A percentile compares a stretch with the other conserved stretches of the same genome.
phyloP scores from a whole-genome alignment of 2,329 filamentous ascomycete genomes.

The Fusarium nisikadoi region DNA sequence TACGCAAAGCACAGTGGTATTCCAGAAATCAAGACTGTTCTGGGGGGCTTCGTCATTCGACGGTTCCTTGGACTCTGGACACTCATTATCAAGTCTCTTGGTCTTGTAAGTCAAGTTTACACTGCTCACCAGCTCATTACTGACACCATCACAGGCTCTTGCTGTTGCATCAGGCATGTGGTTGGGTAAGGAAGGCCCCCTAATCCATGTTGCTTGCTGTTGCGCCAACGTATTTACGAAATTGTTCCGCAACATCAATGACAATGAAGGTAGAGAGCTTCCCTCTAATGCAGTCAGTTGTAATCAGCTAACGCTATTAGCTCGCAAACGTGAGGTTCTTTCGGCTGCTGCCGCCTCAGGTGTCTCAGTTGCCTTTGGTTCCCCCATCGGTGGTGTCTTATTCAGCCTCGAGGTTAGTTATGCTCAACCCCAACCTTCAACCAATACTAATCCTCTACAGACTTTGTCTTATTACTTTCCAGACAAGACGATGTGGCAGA shows the following conservation, averaged over 20 bases:
- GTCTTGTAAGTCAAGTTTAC: slow-evolving; percentile 68
- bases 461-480: slow-evolving; percentile 96
- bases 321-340: slow-evolving; percentile 90
- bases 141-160: slow-evolving; percentile 70
- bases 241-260: slow-evolving; percentile 79
- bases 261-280: slow-evolving; percentile 78
- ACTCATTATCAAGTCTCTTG: slow-evolving; percentile 86
- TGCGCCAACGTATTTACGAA: slow-evolving; percentile 96
- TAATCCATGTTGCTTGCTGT: slow-evolving; percentile 97
- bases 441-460: slow-evolving; percentile 3
- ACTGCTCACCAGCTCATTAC: background rate
- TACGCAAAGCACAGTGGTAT: slow-evolving; percentile 97
- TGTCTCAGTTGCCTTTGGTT: slow-evolving; percentile 93
- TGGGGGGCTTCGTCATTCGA: slow-evolving; percentile 92
- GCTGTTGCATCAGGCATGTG: slow-evolving; percentile 95
- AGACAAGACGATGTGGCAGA: slow-evolving; percentile 99
- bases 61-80: slow-evolving; percentile 91
- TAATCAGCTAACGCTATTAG: slow-evolving; percentile 55
- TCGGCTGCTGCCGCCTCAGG: slow-evolving; percentile 92
- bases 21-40: slow-evolving; percentile 95
- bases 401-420: slow-evolving; percentile 84
- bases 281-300: background rate
- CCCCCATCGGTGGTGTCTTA: slow-evolving; percentile 91
- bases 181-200: slow-evolving; percentile 94
- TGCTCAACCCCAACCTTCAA: too few relatives aligned